Evolutionary conservation across 257 asterid species (phyloP).

Genomic region (Jacaranda mimosifolia): DNA sequence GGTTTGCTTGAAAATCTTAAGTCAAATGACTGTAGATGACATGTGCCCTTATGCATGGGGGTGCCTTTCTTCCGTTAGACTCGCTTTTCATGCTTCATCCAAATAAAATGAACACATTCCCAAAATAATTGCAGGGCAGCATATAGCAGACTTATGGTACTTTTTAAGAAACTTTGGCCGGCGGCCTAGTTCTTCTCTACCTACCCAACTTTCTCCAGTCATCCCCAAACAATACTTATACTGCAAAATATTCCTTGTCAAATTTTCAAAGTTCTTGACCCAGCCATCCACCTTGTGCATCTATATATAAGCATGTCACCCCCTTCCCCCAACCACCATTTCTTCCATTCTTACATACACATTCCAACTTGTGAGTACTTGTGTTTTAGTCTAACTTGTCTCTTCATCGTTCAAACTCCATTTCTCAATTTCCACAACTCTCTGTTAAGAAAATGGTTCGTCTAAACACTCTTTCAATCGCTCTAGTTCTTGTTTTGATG

Average conservation of each 20-base stretch:
- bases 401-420: constrained; percentile 5
- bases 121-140: constrained; percentile 1
- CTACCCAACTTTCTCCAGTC: constrained; percentile 28
- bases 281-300: neutral
- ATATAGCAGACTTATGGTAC: neutral
- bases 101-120: constrained; percentile 37
- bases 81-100: constrained; percentile 21
- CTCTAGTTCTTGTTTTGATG: constrained; percentile 21
- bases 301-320: constrained; percentile 34
- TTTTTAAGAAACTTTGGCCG: constrained; percentile 24
- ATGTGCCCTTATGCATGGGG: constrained; percentile 23
- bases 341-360: neutral
- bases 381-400: neutral
- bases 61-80: constrained; percentile 4
- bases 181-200: constrained; percentile 37
- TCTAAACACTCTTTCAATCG: constrained; percentile 3
- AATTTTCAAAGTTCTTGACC: constrained; percentile 17
- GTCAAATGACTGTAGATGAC: constrained; percentile 29
- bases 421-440: neutral
- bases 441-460: constrained; percentile 18
- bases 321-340: neutral
- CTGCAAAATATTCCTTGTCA: neutral
- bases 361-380: neutral
- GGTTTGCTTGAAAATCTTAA: constrained; percentile 32
- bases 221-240: neutral